Evolutionary conservation across 1,284 basidiomycete genomes (phyloP).

Genomic region (Salmacisia buchloeana): DNA sequence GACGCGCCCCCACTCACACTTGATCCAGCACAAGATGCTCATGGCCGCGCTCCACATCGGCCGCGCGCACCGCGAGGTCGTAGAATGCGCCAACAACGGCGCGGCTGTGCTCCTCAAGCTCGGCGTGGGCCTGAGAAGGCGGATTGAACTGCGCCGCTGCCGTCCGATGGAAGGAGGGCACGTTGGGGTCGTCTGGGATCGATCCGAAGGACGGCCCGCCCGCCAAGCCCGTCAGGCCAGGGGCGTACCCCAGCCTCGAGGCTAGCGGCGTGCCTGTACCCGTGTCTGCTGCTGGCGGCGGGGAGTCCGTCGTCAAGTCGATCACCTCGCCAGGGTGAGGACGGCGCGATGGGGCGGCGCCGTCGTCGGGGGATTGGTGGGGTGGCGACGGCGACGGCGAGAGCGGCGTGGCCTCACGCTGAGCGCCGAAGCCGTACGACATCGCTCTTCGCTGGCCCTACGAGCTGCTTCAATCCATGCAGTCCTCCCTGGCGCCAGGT

Average conservation of each 20-base stretch:
- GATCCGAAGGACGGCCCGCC: neutral
- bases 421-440: no score
- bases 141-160: neutral
- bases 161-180: constrained; percentile 2
- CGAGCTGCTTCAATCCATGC: no score
- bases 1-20: constrained; percentile 19
- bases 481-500: no score
- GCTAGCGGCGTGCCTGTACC: neutral
- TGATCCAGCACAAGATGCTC: constrained; percentile 33
- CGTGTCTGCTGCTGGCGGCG: neutral
- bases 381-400: constrained; percentile 4
- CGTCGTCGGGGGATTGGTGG: neutral
- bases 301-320: constrained; percentile 5
- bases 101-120: constrained; percentile 34
- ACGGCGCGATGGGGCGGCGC: neutral
- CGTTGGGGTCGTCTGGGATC: constrained; percentile 5
- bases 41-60: constrained; percentile 38
- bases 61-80: constrained; percentile 40
- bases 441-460: no score
- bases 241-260: neutral
- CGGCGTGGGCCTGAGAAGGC: constrained; percentile 13
- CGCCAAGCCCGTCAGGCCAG: neutral
- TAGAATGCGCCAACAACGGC: constrained; percentile 41
- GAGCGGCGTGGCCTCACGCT: constrained; percentile 1
- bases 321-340: neutral